These are phyloP conservation scores for Hortaea sp. DNA, from an alignment of 2,329 filamentous ascomycete species.

Conservation along the genomic window DNA sequence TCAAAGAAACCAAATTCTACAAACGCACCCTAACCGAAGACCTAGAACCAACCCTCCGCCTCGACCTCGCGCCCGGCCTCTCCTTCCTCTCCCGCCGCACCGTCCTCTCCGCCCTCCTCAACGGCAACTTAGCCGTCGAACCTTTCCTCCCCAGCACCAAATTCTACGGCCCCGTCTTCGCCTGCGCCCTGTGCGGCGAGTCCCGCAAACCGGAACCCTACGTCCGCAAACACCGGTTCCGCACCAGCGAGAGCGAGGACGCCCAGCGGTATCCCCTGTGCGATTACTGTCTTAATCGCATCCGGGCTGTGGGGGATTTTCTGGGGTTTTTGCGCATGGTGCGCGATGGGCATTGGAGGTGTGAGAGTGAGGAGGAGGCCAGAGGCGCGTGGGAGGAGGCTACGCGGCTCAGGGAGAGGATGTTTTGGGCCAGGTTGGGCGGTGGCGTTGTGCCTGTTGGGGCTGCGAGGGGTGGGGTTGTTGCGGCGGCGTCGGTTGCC, in stretches of 20 bases:
- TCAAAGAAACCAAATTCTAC: slow-evolving; percentile 91
- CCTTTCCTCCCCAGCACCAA: slow-evolving; percentile 52
- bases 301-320: slow-evolving; percentile 86
- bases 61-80: slow-evolving; percentile 81
- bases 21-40: slow-evolving; percentile 83
- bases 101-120: slow-evolving; percentile 71
- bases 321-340: slow-evolving; percentile 84
- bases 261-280: slow-evolving; percentile 87
- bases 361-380: slow-evolving; percentile 72
- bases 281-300: slow-evolving; percentile 70
- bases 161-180: slow-evolving; percentile 48
- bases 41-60: slow-evolving; percentile 82
- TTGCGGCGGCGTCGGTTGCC: not conserved
- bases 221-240: slow-evolving; percentile 75
- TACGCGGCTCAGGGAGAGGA: slow-evolving; percentile 76
- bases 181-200: slow-evolving; percentile 87
- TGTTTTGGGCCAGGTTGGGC: slow-evolving; percentile 94
- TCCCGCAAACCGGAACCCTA: slow-evolving; percentile 59
- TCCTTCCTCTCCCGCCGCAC: slow-evolving; percentile 87
- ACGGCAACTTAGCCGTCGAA: slow-evolving; percentile 81
- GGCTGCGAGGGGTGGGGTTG: slow-evolving; percentile 1
- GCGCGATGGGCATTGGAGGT: slow-evolving; percentile 83
- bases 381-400: slow-evolving; percentile 92
- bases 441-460: slow-evolving; percentile 74
- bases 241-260: slow-evolving; percentile 74